Evolutionary conservation across 1,284 basidiomycete species (phyloP), one percentile per base, ranked within the genome.

Genomic region (Naganishia sp.): DNA sequence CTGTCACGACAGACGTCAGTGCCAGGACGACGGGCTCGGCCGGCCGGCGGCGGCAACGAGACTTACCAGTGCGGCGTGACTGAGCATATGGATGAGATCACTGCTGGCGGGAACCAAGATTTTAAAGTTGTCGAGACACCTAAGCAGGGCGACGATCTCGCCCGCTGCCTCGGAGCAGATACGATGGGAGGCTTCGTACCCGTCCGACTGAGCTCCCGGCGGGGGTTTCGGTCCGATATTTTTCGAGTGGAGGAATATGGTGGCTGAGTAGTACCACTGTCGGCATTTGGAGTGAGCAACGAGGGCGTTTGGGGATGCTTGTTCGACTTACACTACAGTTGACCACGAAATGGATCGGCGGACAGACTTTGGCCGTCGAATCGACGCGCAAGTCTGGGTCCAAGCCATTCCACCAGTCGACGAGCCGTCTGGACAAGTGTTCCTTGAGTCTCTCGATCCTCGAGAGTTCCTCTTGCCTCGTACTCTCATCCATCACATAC

Each of bases 61-160:
- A 25, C 75, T 44, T 49, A 77, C 77, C 73, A 78, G 39, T 6
- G 78, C 74, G 1, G 76, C 72, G 25, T 76, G 67, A n/a, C 72
- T 73, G 15, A 79, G 64, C 42, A 78, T 71, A 61, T 79, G 77
- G 16, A 79, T 73, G 10, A 74, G 63, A 68, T 79, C 78, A 43
- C 74, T 71, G 66, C 76, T 75, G n/a, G 73, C 68, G 18, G 74
- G 73, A 6, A 56, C 67, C 1, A 79, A 69, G 15, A 78, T 69
- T 46, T 72, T 69, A 67, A 74, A 69, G 46, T 68, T 66, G 55
- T 79, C 78, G 21, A 78, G 70, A 15, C 67, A 68, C 0, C 70
- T 66, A 0, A 79, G 65, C 10, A 78, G 70, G 23, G 75, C 73
- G 15, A 79, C 73, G 21, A 70, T 72, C 15, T 68, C 64, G 44